phyloP scores from a whole-genome alignment of 2,329 filamentous ascomycete species.

The Curvularia hawaiiensis region DNA sequence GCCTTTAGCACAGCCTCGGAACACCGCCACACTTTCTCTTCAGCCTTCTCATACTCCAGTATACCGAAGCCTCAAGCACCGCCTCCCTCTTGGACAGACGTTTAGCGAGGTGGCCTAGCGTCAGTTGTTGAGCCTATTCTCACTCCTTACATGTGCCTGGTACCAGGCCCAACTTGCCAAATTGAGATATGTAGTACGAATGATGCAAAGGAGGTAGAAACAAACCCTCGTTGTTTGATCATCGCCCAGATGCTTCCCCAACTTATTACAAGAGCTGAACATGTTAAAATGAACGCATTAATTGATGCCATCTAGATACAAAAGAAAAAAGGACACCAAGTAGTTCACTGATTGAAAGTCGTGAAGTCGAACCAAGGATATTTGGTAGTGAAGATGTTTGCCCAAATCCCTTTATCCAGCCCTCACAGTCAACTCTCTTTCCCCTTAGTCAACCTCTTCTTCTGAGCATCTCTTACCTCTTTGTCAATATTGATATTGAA shows the following conservation, averaged over 20 bases:
- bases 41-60: neutral
- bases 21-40: neutral
- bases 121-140: neutral
- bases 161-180: neutral
- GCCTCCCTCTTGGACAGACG: neutral
- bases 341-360: neutral
- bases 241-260: neutral
- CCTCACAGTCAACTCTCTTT: neutral
- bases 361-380: neutral
- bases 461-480: conserved; percentile 42
- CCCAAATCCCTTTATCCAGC: neutral
- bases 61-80: neutral
- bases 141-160: neutral
- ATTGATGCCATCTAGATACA: neutral
- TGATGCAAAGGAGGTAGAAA: neutral
- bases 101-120: neutral
- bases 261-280: neutral
- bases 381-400: neutral
- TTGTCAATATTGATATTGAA: conserved; percentile 47
- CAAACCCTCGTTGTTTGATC: neutral
- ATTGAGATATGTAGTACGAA: neutral
- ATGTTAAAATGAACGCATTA: neutral
- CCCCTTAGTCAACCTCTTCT: conserved; percentile 6
- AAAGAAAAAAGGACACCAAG: neutral
- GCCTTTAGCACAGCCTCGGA: neutral